These are phyloP conservation scores for Fusarium sp. DNA, from an alignment of 2,329 filamentous ascomycete species.

Conservation along the genomic window DNA sequence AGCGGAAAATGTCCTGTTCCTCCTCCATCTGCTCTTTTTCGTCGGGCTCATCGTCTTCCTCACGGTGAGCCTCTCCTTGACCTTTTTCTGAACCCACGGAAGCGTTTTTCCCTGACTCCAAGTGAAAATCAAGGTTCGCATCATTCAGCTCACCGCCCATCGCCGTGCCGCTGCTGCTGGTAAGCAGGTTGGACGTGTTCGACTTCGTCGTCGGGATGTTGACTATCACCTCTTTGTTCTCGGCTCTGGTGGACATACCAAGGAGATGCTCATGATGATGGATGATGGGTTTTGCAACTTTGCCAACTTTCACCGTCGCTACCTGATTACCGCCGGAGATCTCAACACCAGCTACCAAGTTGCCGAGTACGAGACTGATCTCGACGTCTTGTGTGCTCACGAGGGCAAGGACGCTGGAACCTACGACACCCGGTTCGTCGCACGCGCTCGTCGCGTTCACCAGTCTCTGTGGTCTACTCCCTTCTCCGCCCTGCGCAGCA, in stretches of 20 bases:
- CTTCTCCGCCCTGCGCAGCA: constrained; percentile 69
- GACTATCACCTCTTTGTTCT: constrained; percentile 79
- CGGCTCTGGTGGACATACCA: constrained; percentile 91
- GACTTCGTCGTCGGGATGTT: constrained; percentile 16
- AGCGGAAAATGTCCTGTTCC: constrained; percentile 12
- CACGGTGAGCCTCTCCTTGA: constrained; percentile 39
- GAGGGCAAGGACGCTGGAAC: constrained; percentile 50
- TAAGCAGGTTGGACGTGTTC: constrained; percentile 23
- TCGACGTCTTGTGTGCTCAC: constrained; percentile 38
- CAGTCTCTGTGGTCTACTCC: constrained; percentile 80
- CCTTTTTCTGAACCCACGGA: background rate
- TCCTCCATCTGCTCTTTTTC: constrained; percentile 31
- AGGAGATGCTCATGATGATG: constrained; percentile 91
- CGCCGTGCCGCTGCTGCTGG: constrained; percentile 28
- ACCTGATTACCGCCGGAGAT: constrained; percentile 81
- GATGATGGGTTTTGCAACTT: constrained; percentile 62
- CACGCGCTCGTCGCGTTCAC: constrained; percentile 80
- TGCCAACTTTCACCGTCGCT: constrained; percentile 72
- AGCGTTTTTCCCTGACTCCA: constrained; percentile 4
- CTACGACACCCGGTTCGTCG: constrained; percentile 72
- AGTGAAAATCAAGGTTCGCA: constrained; percentile 41
- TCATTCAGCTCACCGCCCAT: constrained; percentile 41
- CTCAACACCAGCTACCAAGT: constrained; percentile 70
- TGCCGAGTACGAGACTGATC: constrained; percentile 58
- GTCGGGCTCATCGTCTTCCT: constrained; percentile 43